Evolutionary conservation across 139 green algal species (phyloP).

Genomic region (Klebsormidium nitens): DNA sequence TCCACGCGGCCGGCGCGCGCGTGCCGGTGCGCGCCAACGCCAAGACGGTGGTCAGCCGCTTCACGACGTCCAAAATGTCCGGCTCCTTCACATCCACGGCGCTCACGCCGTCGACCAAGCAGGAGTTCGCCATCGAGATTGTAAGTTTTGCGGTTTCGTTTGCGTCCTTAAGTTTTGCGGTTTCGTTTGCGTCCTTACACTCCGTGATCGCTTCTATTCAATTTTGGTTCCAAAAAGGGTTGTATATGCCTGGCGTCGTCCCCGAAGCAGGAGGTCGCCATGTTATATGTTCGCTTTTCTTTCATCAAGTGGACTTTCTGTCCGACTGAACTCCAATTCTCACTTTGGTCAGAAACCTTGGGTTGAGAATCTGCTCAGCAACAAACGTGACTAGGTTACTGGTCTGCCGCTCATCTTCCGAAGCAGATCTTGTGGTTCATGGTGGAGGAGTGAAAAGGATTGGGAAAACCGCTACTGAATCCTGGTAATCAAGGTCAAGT

Average conservation of each 20-base stretch:
- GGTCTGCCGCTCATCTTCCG: too few relatives aligned
- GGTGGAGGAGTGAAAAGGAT: too few relatives aligned
- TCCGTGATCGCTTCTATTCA: neutral
- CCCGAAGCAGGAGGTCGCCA: neutral
- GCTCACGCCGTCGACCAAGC: slow-evolving; percentile 52
- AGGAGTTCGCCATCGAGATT: slow-evolving; percentile 39
- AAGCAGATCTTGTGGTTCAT: too few relatives aligned
- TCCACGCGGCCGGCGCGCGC: slow-evolving; percentile 15
- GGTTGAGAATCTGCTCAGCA: too few relatives aligned
- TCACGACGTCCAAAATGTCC: slow-evolving; percentile 47
- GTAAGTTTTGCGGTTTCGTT: neutral
- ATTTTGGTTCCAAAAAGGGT: neutral
- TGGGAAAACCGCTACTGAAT: too few relatives aligned
- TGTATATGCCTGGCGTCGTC: neutral
- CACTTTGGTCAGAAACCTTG: too few relatives aligned
- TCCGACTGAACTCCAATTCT: too few relatives aligned
- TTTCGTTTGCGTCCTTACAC: neutral
- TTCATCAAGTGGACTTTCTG: too few relatives aligned
- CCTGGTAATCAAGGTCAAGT: too few relatives aligned
- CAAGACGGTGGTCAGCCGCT: slow-evolving; percentile 25
- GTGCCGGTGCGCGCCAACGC: slow-evolving; percentile 20
- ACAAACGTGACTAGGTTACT: too few relatives aligned
- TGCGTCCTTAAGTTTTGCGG: neutral
- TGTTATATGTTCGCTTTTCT: neutral
- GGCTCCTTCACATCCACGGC: slow-evolving; percentile 80